Evolutionary conservation across 495 filamentous ascomycete species (phyloP).

Genomic region (Letharia lupina): DNA sequence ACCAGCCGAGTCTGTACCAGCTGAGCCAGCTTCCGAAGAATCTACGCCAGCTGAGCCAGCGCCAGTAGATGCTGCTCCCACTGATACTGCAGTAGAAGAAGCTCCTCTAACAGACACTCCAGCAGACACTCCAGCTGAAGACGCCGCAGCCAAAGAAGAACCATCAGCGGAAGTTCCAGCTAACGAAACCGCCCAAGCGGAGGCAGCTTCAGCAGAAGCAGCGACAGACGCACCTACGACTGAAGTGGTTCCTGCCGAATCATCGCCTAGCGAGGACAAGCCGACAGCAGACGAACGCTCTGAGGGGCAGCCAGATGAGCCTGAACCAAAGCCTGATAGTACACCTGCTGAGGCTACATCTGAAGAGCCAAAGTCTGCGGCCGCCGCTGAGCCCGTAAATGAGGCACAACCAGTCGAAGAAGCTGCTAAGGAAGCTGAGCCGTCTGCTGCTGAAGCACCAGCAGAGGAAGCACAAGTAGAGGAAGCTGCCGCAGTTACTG

Average conservation of each 20-base stretch:
- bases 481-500: slow-evolving; percentile 3
- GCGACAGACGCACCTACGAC: not conserved
- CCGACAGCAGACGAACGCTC: not conserved
- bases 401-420: slow-evolving; percentile 8
- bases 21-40: not conserved
- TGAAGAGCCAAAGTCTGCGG: slow-evolving; percentile 3
- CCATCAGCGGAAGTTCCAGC: not conserved
- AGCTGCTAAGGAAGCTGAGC: slow-evolving; percentile 39
- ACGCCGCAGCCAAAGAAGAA: not conserved
- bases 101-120: slow-evolving; percentile 1
- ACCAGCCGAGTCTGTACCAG: slow-evolving; percentile 4
- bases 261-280: not conserved
- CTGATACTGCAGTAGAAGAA: not conserved
- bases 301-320: slow-evolving; percentile 1
- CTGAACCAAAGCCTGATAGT: not conserved
- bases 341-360: not conserved
- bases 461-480: slow-evolving; percentile 20
- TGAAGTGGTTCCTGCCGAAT: not conserved
- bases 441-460: slow-evolving; percentile 20
- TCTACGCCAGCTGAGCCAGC: not conserved
- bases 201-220: not conserved
- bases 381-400: not conserved
- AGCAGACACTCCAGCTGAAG: slow-evolving; percentile 1
- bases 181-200: not conserved
- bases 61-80: slow-evolving; percentile 8